Percentiles rank a stretch among this genome's conserved stretches.
Conservation (phyloP, 208 protist species). For the Trypanosomatidae sp. region DNA sequence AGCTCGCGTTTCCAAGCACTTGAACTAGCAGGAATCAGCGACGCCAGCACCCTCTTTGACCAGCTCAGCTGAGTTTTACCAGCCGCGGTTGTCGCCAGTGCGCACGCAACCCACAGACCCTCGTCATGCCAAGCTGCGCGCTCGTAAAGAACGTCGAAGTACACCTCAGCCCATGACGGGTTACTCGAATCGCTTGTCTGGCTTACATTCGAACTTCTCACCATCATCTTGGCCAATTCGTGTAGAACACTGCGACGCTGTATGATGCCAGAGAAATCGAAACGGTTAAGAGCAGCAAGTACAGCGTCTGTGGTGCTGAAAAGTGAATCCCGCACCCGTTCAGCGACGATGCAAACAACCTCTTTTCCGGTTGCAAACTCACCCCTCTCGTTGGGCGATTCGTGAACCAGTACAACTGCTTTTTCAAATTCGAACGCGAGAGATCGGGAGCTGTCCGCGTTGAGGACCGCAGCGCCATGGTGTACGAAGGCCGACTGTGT, state of each 20-base stretch:
- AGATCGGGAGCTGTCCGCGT: slow-evolving; percentile 23
- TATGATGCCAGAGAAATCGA: slow-evolving; percentile 12
- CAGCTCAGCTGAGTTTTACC: not conserved
- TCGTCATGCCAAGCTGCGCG: slow-evolving; percentile 25
- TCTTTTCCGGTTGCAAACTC: not conserved
- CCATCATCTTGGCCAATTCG: slow-evolving; percentile 2
- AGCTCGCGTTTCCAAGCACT: slow-evolving; percentile 23
- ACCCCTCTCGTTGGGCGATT: not conserved
- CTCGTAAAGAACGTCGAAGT: slow-evolving; percentile 31
- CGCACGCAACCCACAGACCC: slow-evolving; percentile 24
- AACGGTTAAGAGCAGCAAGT: slow-evolving; percentile 21
- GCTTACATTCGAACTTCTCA: not conserved
- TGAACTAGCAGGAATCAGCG: slow-evolving; percentile 25
- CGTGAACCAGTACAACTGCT: slow-evolving; percentile 3
- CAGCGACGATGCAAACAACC: slow-evolving; percentile 7
- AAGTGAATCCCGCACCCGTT: slow-evolving; percentile 4
- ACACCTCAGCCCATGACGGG: slow-evolving; percentile 12
- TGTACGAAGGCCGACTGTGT: slow-evolving; percentile 18
- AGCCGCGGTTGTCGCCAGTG: slow-evolving; percentile 7
- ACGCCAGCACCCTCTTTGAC: slow-evolving; percentile 16
- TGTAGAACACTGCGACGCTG: slow-evolving; percentile 17
- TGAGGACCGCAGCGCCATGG: not conserved
- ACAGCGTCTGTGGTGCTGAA: slow-evolving; percentile 11
- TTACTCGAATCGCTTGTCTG: not conserved
- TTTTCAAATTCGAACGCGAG: slow-evolving; percentile 29